A percentile compares a stretch with the other conserved stretches of the same genome.
These are phyloP conservation scores for Aspergillus sp. DNA, from an alignment of 2,329 filamentous ascomycete genomes.

Conservation along the genomic window DNA sequence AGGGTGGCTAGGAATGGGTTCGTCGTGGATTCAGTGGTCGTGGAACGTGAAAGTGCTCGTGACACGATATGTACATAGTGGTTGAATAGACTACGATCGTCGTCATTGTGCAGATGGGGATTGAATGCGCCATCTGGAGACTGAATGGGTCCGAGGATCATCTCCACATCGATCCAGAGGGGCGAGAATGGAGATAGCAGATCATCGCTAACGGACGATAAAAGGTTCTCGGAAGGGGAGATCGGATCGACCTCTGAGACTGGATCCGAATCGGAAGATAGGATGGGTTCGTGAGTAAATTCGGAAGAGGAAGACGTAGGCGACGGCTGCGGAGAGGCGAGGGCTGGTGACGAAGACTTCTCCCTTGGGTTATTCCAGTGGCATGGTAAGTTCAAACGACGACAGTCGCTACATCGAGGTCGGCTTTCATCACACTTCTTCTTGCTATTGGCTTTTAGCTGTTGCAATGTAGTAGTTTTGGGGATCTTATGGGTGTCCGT, in stretches of 20 bases:
- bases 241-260: not conserved
- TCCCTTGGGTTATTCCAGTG: constrained; percentile 14
- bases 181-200: not conserved
- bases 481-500: not conserved
- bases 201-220: constrained; percentile 1
- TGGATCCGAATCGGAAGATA: not conserved
- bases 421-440: constrained; percentile 28
- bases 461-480: too few relatives aligned
- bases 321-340: not conserved
- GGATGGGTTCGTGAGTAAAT: constrained; percentile 2
- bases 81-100: constrained; percentile 32
- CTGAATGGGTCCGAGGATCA: constrained; percentile 7
- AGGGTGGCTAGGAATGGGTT: constrained; percentile 31
- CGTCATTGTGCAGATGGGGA: constrained; percentile 25
- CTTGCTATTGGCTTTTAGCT: constrained; percentile 16
- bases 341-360: too few relatives aligned
- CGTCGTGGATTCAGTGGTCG: constrained; percentile 19
- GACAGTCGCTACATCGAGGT: constrained; percentile 30
- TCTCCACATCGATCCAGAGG: constrained; percentile 13
- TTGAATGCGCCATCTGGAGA: constrained; percentile 18
- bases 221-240: not conserved
- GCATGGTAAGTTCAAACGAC: constrained; percentile 27
- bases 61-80: constrained; percentile 32
- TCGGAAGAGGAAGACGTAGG: constrained; percentile 2
- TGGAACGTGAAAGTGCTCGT: constrained; percentile 26